Percentiles rank a stretch among this genome's conserved stretches.
phyloP scores from a whole-genome alignment of 495 filamentous ascomycete species.

The Penicillium angulare region DNA sequence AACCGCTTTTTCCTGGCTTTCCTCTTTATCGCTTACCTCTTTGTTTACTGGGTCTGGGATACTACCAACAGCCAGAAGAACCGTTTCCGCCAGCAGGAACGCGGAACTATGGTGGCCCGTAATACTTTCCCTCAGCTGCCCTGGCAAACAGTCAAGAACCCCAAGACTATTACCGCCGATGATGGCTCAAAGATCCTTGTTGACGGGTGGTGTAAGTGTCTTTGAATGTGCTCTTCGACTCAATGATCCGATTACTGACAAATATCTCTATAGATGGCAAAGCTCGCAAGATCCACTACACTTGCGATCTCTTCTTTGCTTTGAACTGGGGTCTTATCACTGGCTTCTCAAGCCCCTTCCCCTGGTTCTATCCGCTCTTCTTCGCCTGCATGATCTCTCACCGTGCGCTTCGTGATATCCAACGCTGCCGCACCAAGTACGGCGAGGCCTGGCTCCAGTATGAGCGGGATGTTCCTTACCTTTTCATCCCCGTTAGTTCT shows the following conservation, averaged over 20 bases:
- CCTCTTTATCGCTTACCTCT: slow-evolving; percentile 72
- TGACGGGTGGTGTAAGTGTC: slow-evolving; percentile 80
- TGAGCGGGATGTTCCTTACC: slow-evolving; percentile 80
- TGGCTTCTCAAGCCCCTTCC: slow-evolving; percentile 77
- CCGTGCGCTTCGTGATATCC: slow-evolving; percentile 80
- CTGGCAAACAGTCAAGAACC: slow-evolving; percentile 85
- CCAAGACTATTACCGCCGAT: slow-evolving; percentile 75
- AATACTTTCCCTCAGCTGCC: slow-evolving; percentile 91
- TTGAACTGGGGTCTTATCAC: slow-evolving; percentile 64
- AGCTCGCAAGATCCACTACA: slow-evolving; percentile 94
- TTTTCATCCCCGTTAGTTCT: slow-evolving; percentile 90
- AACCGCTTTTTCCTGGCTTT: slow-evolving; percentile 62
- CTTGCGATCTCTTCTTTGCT: slow-evolving; percentile 81
- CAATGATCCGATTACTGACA: slow-evolving; percentile 7
- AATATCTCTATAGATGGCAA: slow-evolving; percentile 54
- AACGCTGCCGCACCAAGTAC: slow-evolving; percentile 82
- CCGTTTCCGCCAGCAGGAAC: slow-evolving; percentile 79
- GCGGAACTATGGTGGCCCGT: slow-evolving; percentile 68
- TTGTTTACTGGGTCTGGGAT: slow-evolving; percentile 92
- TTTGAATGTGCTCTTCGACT: neutral
- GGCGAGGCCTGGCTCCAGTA: slow-evolving; percentile 92
- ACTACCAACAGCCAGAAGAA: slow-evolving; percentile 94
- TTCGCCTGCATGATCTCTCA: slow-evolving; percentile 90
- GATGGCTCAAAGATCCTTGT: slow-evolving; percentile 79
- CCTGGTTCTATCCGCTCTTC: slow-evolving; percentile 96